phyloP scores from a whole-genome alignment of 2,329 filamentous ascomycete genomes.

The Fusarium abutilonis region DNA sequence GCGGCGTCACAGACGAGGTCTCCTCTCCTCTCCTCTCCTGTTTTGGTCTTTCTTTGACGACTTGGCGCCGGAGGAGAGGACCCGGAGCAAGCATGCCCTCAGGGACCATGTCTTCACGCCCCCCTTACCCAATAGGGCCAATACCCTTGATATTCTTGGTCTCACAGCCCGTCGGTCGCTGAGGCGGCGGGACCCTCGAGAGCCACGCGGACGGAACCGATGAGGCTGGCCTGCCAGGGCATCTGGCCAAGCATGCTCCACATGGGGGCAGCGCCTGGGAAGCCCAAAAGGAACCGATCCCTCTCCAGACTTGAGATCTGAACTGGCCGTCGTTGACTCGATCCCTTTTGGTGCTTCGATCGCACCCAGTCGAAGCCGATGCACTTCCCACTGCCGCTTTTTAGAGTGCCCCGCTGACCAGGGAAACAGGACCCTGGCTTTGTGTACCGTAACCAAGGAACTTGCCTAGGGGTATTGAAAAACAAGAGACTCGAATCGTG shows the following conservation, averaged over 20 bases:
- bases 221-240: slow-evolving; percentile 38
- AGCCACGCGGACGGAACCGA: slow-evolving; percentile 41
- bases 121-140: slow-evolving; percentile 11
- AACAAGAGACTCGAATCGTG: too few species aligned
- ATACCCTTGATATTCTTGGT: slow-evolving; percentile 23
- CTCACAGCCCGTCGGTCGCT: slow-evolving; percentile 23
- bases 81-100: too few species aligned
- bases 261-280: slow-evolving; percentile 7
- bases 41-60: background rate
- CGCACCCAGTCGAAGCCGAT: slow-evolving; percentile 28
- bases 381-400: slow-evolving; percentile 18
- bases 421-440: slow-evolving; percentile 30
- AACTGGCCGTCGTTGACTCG: slow-evolving; percentile 38
- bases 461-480: too few species aligned
- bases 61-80: too few species aligned
- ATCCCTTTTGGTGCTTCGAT: slow-evolving; percentile 30
- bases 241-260: slow-evolving; percentile 24
- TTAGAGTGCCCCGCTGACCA: slow-evolving; percentile 24
- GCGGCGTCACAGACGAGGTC: slow-evolving; percentile 27
- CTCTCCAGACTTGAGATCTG: slow-evolving; percentile 42
- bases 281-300: slow-evolving; percentile 38
- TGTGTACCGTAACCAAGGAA: slow-evolving; percentile 28
- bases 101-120: slow-evolving; percentile 19
- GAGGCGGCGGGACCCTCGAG: slow-evolving; percentile 28
- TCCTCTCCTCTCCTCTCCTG: slow-evolving; percentile 5